Evolutionary conservation across 345 rosid genomes (phyloP).

Genomic region (Rhodomyrtus tomentosa): DNA sequence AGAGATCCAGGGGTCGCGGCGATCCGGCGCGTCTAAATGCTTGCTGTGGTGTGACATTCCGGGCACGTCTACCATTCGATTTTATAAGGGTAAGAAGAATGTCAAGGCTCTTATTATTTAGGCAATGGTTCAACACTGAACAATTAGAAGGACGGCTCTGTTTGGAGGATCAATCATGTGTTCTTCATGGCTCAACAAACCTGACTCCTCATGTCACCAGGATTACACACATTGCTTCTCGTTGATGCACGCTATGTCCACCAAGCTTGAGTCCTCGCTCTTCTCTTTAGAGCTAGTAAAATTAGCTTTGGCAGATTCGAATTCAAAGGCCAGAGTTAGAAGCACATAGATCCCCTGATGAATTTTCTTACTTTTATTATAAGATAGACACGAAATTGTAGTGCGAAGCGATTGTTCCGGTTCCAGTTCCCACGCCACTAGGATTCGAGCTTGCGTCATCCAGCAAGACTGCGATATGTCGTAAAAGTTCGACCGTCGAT

Average conservation of each 20-base stretch:
- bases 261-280: neutral
- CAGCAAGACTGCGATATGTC: neutral
- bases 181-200: conserved; percentile 34
- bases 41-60: neutral
- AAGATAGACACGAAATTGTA: neutral
- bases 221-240: neutral
- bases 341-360: neutral
- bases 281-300: neutral
- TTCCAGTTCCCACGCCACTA: neutral
- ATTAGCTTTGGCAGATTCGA: neutral
- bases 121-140: neutral
- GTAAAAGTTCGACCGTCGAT: neutral
- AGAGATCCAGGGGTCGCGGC: neutral
- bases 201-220: neutral
- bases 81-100: neutral
- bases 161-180: conserved; percentile 34
- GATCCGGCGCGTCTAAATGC: neutral
- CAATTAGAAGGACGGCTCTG: neutral
- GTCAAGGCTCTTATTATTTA: neutral
- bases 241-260: neutral
- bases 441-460: neutral
- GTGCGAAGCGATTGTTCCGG: neutral
- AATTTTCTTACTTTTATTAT: neutral
- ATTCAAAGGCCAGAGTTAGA: neutral
- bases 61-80: neutral